Conservation (phyloP, 1,139 yeast species). For the Suhomyces yuchorum region DNA sequence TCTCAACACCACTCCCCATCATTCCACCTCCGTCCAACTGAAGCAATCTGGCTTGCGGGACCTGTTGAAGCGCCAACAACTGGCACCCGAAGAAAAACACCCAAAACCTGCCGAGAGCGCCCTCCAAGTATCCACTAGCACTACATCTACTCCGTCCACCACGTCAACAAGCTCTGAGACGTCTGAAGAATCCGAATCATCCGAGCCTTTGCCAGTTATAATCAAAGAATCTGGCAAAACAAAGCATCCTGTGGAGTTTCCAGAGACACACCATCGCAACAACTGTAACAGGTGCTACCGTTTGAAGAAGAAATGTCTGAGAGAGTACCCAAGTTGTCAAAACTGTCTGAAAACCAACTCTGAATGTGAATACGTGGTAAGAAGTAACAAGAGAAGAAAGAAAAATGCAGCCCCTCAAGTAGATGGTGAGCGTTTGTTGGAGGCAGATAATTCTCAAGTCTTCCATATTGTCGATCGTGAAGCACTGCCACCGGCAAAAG, state of each 20-base stretch:
- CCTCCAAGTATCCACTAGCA: not conserved
- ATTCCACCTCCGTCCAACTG: conserved; percentile 20
- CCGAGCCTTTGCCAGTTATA: conserved; percentile 5
- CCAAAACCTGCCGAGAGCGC: not conserved
- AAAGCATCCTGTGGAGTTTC: conserved; percentile 20
- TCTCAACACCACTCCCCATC: conserved; percentile 15
- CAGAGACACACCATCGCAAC: conserved; percentile 34
- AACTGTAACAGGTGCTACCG: conserved; percentile 48
- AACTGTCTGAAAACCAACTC: conserved; percentile 40
- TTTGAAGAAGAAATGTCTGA: conserved; percentile 45
- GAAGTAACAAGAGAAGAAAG: conserved; percentile 32
- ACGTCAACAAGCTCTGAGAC: not conserved
- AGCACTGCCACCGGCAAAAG: not conserved
- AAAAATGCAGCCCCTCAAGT: conserved; percentile 7
- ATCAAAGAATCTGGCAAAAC: conserved; percentile 8
- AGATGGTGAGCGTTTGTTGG: conserved; percentile 10
- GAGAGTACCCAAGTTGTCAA: conserved; percentile 41
- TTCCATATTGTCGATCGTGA: conserved; percentile 6
- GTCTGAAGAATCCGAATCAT: not conserved
- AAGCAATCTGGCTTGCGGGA: conserved; percentile 26
- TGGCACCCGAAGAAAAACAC: not conserved
- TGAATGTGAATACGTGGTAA: conserved; percentile 40
- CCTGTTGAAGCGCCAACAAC: conserved; percentile 6
- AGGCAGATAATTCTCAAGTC: conserved; percentile 6
- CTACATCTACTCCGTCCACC: not conserved